Base-by-base conservation (phyloP, 2,329 filamentous ascomycete species). In the Graphilbum ipis-grandicollis region DNA sequence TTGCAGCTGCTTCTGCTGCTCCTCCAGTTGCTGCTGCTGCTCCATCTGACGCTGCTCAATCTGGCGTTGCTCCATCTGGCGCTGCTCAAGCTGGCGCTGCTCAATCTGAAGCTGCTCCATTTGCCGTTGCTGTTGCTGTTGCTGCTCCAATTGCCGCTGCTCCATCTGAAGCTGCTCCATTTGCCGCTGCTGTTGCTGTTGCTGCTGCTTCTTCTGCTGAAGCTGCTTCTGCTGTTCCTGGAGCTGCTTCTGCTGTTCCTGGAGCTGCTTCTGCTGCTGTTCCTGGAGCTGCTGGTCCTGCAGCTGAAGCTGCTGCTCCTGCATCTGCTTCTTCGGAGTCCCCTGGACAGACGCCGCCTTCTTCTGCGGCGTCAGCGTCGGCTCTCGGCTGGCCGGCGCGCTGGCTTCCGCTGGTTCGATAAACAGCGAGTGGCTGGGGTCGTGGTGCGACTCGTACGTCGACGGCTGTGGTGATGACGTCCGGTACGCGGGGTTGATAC, bases 401-500 rank as follows among this genome's bases (percentile, higher is more conserved):
- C 54, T 50, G 5, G 59, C 52, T 19, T 70, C 66, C 38, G 63
- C 55, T 17, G 42, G 28, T n/a, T 26, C 67, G 8, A 78, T 78
- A 39, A 90, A 59, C 31, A 71, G 68, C 7, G 78, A 79, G 48
- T 85, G 73, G 38, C 37, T 44, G 3, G 83, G 82, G 49, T 93
- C 85, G 52, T 93, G 81, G 47, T 93, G 86, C 26, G 86, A 93
- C 50, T 92, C 84, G 47, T 81, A 93, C 1, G 78, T 84, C 4
- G 90, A 94, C 10, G 88, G 88, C 51, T 93, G 86, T 1, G 92
- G 90, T 8, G 90, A 98, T 0, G 90, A 93, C n/a, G 79, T 85
- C 43, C 92, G 73, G 63, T 92, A 96, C 0, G 85, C 82, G 15
- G 92, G 88, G 50, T 98, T 98, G 58, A 94, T 93, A 38, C 80